Evolutionary conservation across 2,329 filamentous ascomycete genomes (phyloP), one percentile per base, ranked within the genome.

Genomic region (Byssothecium circinans): DNA sequence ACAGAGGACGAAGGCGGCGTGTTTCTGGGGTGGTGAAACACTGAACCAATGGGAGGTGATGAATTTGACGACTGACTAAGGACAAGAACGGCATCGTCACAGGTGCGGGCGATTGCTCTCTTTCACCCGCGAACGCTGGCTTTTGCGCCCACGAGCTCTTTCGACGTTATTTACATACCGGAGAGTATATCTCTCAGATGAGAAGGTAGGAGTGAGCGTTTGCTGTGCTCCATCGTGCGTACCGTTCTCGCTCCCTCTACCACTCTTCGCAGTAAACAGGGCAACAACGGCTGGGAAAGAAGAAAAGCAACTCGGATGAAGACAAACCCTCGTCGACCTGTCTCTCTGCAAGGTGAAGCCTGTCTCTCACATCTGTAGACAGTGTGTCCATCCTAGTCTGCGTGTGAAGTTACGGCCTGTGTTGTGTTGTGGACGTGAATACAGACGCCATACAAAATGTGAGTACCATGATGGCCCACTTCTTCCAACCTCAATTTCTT

Each of bases 381-480:
- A 27, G 25, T 27, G 6, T 27, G 25, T 11, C 11, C 25, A 11
- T 27, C 25, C 25, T 7, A 27, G 11, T 11, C 7, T 11, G 25
- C 6, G 25, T 27, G 29, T 32, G 29, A 32, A 32, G 29, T 32
- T 32, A 12, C 29, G 5, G 12, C 14, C 29, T 5, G 29, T 8
- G 29, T 5, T 32, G 29, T 4, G 29, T 5, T 32, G 29, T 4
- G 29, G 14, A n/a, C 6, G 29, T 32, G 29, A 32, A 32, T 32
- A 12, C 29, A 32, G 23, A 32, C 29, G 29, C 29, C 29, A n/a
- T 12, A 32, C 29, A 12, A 5, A n/a, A 32, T 4, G 35, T 37
- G n/a, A 37, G 35, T 37, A 37, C 35, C 35, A 37, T 37, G 35
- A 37, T 37, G 35, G 35, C 10, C 20, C 19, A n/a, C 18, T 19